Percentiles rank a stretch among this genome's conserved stretches.
Evolutionary conservation across 2,329 filamentous ascomycete genomes (phyloP).

Genomic region (Fusarium sterilihyphosum): DNA sequence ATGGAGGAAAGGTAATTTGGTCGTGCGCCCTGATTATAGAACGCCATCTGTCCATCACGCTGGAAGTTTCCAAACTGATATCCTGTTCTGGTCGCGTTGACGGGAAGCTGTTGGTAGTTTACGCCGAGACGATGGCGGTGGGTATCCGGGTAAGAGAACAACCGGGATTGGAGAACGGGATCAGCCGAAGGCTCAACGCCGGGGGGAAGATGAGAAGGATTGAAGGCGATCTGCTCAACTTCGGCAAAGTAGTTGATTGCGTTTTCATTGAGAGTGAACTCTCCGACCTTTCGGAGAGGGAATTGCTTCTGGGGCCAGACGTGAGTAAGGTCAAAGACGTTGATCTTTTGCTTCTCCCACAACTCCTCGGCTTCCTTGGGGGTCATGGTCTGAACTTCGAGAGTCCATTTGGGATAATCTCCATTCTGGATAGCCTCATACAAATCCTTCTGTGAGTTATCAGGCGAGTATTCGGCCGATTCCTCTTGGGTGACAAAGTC

Average conservation of each 20-base stretch:
- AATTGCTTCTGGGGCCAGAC: constrained; percentile 50
- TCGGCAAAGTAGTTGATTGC: constrained; percentile 69
- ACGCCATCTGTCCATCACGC: constrained; percentile 27
- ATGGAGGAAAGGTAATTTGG: constrained; percentile 27
- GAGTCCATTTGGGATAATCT: constrained; percentile 64
- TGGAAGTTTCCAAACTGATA: constrained; percentile 28
- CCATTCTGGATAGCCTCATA: constrained; percentile 27
- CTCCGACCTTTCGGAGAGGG: constrained; percentile 60
- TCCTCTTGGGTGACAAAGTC: constrained; percentile 32
- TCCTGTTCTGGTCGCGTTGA: constrained; percentile 14
- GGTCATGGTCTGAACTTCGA: constrained; percentile 58
- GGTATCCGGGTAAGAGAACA: constrained; percentile 71
- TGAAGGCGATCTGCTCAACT: constrained; percentile 74
- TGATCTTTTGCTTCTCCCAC: constrained; percentile 46
- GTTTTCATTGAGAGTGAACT: constrained; percentile 75
- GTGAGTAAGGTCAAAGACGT: constrained; percentile 73
- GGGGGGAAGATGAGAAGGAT: constrained; percentile 70
- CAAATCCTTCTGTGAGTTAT: constrained; percentile 26
- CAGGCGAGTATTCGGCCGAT: background rate
- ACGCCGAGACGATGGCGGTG: constrained; percentile 70
- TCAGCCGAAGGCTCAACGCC: constrained; percentile 72
- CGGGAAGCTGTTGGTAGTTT: constrained; percentile 62
- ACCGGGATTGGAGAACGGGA: constrained; percentile 67
- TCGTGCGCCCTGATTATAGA: constrained; percentile 30
- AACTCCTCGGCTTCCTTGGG: constrained; percentile 36